Conservation (phyloP, 2,329 filamentous ascomycete species). For the Drechslerella dactyloides region DNA sequence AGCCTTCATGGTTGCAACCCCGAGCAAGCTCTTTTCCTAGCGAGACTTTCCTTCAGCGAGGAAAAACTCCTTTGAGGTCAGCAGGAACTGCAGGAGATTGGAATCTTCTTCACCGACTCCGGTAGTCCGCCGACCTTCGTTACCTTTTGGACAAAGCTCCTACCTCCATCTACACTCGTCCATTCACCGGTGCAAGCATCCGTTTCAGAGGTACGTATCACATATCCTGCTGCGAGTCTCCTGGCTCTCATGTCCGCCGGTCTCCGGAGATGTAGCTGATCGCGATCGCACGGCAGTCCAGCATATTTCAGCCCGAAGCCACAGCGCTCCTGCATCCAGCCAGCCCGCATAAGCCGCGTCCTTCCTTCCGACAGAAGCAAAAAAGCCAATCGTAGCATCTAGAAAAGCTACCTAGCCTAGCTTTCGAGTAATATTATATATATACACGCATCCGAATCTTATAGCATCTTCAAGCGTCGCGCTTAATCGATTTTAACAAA, state of each 20-base stretch:
- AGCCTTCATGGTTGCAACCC: constrained; percentile 45
- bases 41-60: constrained; percentile 48
- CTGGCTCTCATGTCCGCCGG: neutral
- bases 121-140: constrained; percentile 55
- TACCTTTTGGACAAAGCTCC: constrained; percentile 48
- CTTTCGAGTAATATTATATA: constrained; percentile 6
- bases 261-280: constrained; percentile 1
- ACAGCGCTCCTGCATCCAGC: neutral
- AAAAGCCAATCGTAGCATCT: neutral
- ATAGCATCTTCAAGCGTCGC: neutral
- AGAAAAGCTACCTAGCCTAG: neutral
- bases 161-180: constrained; percentile 30
- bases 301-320: constrained; percentile 1
- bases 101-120: constrained; percentile 58
- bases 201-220: constrained; percentile 47
- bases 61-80: constrained; percentile 75
- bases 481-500: neutral
- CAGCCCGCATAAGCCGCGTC: constrained; percentile 2
- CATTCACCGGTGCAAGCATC: constrained; percentile 43
- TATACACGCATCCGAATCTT: neutral
- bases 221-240: constrained; percentile 1
- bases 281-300: constrained; percentile 4
- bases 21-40: constrained; percentile 46
- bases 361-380: neutral
- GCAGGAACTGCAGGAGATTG: constrained; percentile 79